Evolutionary conservation across 1,139 yeast genomes (phyloP), one percentile per base, ranked within the genome.

Genomic region (Nakaseomyces nivariensis): DNA sequence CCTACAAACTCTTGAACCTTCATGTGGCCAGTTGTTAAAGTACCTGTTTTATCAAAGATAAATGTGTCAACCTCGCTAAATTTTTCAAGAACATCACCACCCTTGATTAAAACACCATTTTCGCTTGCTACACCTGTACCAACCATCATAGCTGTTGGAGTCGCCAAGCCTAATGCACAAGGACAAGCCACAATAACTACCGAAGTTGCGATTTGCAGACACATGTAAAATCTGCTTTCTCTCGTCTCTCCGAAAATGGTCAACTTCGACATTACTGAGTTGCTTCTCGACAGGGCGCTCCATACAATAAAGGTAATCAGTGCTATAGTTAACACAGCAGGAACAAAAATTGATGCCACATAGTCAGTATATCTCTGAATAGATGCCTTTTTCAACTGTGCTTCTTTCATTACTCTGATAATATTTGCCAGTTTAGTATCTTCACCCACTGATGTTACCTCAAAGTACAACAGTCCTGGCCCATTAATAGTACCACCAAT

Each of bases 111-210:
- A 10, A 92, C 85, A 27, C 98, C 98, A 67, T 88, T 75, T 10
- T 78, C 69, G 0, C 98, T 97, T 37, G 96, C 97, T 31, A 88
- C 85, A 27, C 98, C 98, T 1, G 97, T 90, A 5, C 97, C 98
- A 4, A 92, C 98, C 97, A 92, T 90, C 4, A 94, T 87, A 0
- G 98, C 98, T 1, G 98, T 92, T 0, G 98, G 98, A 0, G 98
- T 95, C 7, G 97, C 97, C 48, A 92, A 74, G 1, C 98, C 98
- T 33, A 92, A 72, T 0, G 97, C 97, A 75, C 97, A 92, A 0
- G 98, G 98, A 68, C 98, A 92, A 0, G 98, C 98, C 46, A 92
- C 97, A 10, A 92, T 96, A 57, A 92, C 78, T 7, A 92, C 98
- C 4, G 96, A 83, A 40, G 94, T 92, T n/a, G 95, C 85, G 47